A percentile compares a stretch with the other conserved stretches of the same genome.
These are phyloP conservation scores for Hura crepitans DNA, from an alignment of 441 rosid genomes.

Conservation along the genomic window DNA sequence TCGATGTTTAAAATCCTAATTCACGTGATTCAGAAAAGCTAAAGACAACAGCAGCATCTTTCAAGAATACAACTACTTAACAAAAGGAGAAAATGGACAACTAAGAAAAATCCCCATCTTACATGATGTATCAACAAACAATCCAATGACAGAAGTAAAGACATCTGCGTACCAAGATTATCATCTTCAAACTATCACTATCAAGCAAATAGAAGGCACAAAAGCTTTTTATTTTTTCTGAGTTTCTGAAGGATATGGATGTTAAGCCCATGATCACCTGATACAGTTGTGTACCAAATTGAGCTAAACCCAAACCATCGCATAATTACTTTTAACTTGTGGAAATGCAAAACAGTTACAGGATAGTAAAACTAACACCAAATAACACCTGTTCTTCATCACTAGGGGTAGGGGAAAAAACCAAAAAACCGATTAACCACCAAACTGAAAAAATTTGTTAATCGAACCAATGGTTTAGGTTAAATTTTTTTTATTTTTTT, in stretches of 20 bases:
- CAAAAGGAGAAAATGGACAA: not conserved
- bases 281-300: not conserved
- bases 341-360: not conserved
- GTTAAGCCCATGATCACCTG: not conserved
- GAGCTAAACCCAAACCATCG: not conserved
- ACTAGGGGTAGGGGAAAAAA: no score
- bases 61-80: not conserved
- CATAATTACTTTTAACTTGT: not conserved
- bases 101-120: not conserved
- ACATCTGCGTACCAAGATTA: constrained; percentile 5
- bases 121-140: not conserved
- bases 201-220: not conserved
- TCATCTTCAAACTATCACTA: not conserved
- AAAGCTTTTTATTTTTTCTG: not conserved
- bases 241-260: not conserved
- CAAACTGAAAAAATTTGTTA: no score
- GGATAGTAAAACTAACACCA: not conserved
- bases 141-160: not conserved
- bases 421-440: no score
- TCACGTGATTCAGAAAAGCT: not conserved
- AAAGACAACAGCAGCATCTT: not conserved
- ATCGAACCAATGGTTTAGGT: no score
- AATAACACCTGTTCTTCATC: not conserved
- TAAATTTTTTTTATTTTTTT: no score
- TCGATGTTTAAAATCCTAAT: not conserved